Conservation (phyloP, 2,329 filamentous ascomycete genomes). For the Ophiostoma populinum region DNA sequence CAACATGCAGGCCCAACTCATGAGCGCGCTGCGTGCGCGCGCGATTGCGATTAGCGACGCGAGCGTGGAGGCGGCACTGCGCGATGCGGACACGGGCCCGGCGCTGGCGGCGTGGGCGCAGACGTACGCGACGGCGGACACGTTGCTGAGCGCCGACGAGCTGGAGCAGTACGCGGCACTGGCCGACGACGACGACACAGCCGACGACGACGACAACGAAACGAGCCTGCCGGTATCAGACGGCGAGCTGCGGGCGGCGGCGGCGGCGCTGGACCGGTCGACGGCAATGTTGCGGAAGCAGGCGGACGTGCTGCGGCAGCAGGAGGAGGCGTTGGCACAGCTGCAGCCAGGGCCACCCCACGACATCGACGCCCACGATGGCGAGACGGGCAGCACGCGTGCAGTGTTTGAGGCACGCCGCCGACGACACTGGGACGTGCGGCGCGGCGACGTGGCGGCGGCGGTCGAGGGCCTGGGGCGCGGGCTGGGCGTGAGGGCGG, state of each 20-base stretch:
- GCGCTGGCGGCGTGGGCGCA: slow-evolving; percentile 30
- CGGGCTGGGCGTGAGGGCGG: slow-evolving; percentile 25
- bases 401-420: slow-evolving; percentile 19
- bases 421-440: slow-evolving; percentile 22
- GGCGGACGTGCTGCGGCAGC: slow-evolving; percentile 40
- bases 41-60: slow-evolving; percentile 5
- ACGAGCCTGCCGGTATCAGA: slow-evolving; percentile 35
- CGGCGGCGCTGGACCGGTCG: slow-evolving; percentile 45
- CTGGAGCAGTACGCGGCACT: slow-evolving; percentile 34
- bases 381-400: slow-evolving; percentile 17
- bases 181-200: slow-evolving; percentile 24
- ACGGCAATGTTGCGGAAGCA: slow-evolving; percentile 48
- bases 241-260: slow-evolving; percentile 41
- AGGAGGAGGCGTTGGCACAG: slow-evolving; percentile 42
- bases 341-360: slow-evolving; percentile 23
- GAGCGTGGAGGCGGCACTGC: slow-evolving; percentile 20
- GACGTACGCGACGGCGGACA: slow-evolving; percentile 30
- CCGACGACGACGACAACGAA: not conserved
- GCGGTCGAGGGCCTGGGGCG: slow-evolving; percentile 32
- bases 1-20: slow-evolving; percentile 4
- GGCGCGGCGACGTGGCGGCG: slow-evolving; percentile 23
- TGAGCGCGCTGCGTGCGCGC: slow-evolving; percentile 6
- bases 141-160: slow-evolving; percentile 36
- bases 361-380: too few relatives aligned
- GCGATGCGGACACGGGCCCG: slow-evolving; percentile 19